Evolutionary conservation across 1,284 basidiomycete genomes (phyloP), one percentile per base, ranked within the genome.

Genomic region (Ustilago sp.): DNA sequence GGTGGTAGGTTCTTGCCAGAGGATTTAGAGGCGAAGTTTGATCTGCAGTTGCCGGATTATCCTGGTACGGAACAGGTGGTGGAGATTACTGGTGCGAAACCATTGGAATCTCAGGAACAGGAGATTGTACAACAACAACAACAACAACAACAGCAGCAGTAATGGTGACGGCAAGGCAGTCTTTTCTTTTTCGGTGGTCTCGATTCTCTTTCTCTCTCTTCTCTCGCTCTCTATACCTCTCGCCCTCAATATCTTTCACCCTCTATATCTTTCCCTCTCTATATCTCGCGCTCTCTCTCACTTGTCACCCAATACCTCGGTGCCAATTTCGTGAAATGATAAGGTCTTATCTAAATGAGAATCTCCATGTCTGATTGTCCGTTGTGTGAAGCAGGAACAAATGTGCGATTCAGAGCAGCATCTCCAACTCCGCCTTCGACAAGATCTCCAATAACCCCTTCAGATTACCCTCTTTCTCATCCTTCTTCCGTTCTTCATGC

Each of bases 1-100:
- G 95, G 94, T 2, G 97, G 96, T 0, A 89, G 96, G 59, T 99
- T 99, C 84, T 89, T 98, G 17, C 91, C 94, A n/a, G 67, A 74
- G 19, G 65, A 64, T 23, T 41, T 81, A 8, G 79, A 77, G 38
- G 68, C 63, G 1, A 74, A 77, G 59, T 81, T 77, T 53, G 77
- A 74, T 39, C 65, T 84, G 4, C 59, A 67, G 63, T 61, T 82
- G 38, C 82, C 82, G 0, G 63, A 72, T 43, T 85, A 85, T 54
- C 80, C 71, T 3, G 81, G 69, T 1, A 72, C 72, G 32, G 77
- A 80, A 8, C 83, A 85, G 55, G 73, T 85, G 15, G 79, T 86
- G 3, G 82, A 85, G 41, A 83, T 86, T n/a, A 85, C 84, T 0
- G 79, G 81, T 6, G 75, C 71, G 0, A 41, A 31, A 3, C 72